Conservation (phyloP, 768 basidiomycete genomes). For the Suillus hirtellus region DNA sequence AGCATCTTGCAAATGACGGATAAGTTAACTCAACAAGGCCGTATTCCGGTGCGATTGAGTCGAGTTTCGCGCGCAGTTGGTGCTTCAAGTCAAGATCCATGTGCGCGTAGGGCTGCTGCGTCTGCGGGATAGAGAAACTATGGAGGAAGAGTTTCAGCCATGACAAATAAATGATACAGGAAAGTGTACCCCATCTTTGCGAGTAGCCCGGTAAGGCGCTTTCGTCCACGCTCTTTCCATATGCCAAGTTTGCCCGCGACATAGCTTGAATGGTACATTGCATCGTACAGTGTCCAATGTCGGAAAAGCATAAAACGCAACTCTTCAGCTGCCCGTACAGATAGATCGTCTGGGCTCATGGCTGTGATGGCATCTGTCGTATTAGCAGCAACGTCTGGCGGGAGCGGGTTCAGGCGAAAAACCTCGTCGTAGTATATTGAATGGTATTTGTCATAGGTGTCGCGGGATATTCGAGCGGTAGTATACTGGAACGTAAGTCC, state of each 20-base stretch:
- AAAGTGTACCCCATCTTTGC: constrained; percentile 92
- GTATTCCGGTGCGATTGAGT: constrained; percentile 90
- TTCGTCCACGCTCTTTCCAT: constrained; percentile 94
- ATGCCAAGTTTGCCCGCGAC: constrained; percentile 93
- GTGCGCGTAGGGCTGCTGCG: constrained; percentile 89
- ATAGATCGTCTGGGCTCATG: constrained; percentile 78
- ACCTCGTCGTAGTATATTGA: constrained; percentile 88
- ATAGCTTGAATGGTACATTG: constrained; percentile 97
- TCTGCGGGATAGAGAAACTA: constrained; percentile 92
- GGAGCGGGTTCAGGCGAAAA: constrained; percentile 78
- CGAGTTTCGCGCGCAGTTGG: constrained; percentile 75
- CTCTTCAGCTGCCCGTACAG: constrained; percentile 84
- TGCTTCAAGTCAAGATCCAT: constrained; percentile 97
- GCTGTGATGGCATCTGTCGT: constrained; percentile 46
- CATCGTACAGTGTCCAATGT: constrained; percentile 98
- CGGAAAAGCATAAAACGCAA: constrained; percentile 92
- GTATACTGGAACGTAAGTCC: constrained; percentile 93
- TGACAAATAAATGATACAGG: constrained; percentile 8
- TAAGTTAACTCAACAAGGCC: constrained; percentile 92
- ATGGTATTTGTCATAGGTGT: constrained; percentile 81
- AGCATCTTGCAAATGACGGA: constrained; percentile 90
- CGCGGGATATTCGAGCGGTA: constrained; percentile 83
- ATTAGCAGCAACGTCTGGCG: constrained; percentile 36
- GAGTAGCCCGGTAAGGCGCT: constrained; percentile 83
- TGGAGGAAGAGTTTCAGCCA: constrained; percentile 11